Percentiles rank a stretch among this genome's conserved stretches.
Evolutionary conservation across 164 flowering plant species (phyloP).

Genomic region (Stephania yunnanensis): DNA sequence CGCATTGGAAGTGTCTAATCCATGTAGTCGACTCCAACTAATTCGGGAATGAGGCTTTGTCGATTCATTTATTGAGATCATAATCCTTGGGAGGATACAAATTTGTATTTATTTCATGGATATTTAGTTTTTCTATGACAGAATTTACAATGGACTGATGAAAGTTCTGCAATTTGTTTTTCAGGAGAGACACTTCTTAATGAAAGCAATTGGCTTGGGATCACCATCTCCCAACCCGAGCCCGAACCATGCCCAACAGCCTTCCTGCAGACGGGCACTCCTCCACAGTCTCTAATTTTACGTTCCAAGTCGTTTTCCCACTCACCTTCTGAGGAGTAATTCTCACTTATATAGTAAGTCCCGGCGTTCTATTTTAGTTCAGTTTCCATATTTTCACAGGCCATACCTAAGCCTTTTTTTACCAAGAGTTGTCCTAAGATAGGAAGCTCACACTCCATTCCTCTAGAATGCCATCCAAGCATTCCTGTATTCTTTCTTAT

Average conservation of each 20-base stretch:
- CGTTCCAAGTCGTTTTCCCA: constrained; percentile 8
- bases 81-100: neutral
- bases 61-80: neutral
- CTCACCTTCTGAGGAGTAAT: constrained; percentile 10
- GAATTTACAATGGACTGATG: constrained; percentile 14
- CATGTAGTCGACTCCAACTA: neutral
- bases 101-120: neutral
- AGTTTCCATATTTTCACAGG: constrained; percentile 29
- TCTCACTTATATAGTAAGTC: constrained; percentile 12
- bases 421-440: constrained; percentile 35
- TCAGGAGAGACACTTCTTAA: constrained; percentile 78
- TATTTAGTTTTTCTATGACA: neutral
- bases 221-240: constrained; percentile 43
- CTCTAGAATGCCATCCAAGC: constrained; percentile 34
- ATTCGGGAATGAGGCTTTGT: no score
- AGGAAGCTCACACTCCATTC: constrained; percentile 30
- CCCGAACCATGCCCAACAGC: constrained; percentile 45
- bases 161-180: constrained; percentile 16
- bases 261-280: constrained; percentile 84
- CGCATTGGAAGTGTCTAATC: no score
- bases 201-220: constrained; percentile 71
- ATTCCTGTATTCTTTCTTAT: constrained; percentile 14
- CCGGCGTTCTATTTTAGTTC: constrained; percentile 19
- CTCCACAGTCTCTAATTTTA: constrained; percentile 62
- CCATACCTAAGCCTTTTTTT: constrained; percentile 42